Conservation (phyloP, 2,329 filamentous ascomycete species). For the Fusarium praegraminearum region DNA sequence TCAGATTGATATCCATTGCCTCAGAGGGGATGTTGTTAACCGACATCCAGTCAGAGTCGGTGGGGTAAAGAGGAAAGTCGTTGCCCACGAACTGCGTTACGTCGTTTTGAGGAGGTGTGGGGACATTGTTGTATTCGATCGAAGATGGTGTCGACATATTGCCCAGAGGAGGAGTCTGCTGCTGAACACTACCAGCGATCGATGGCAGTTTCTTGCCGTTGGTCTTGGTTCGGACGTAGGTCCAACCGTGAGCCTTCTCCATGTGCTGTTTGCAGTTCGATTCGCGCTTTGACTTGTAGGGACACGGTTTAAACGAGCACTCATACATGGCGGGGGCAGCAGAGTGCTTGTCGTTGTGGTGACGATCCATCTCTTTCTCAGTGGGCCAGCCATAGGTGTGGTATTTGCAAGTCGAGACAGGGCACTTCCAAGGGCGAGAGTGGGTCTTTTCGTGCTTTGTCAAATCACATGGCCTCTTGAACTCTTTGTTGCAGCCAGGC, state of each 20-base stretch:
- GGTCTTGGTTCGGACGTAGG: conserved; percentile 92
- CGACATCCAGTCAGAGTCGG: conserved; percentile 60
- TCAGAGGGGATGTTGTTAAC: conserved; percentile 50
- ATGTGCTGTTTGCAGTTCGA: conserved; percentile 99
- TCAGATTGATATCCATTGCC: conserved; percentile 57
- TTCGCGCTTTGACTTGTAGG: conserved; percentile 94
- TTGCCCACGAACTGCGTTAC: conserved; percentile 51
- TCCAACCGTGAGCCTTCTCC: conserved; percentile 95
- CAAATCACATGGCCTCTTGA: conserved; percentile 96
- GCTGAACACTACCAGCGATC: conserved; percentile 61
- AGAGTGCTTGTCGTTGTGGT: conserved; percentile 96
- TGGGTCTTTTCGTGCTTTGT: conserved; percentile 99
- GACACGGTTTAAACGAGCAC: conserved; percentile 85
- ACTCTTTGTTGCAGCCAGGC: conserved; percentile 85
- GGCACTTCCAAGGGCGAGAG: conserved; percentile 95
- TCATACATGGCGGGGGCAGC: conserved; percentile 81
- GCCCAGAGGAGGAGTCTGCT: conserved; percentile 70
- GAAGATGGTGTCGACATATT: conserved; percentile 72
- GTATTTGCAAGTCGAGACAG: conserved; percentile 86
- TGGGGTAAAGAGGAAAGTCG: conserved; percentile 64
- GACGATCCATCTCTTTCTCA: conserved; percentile 96
- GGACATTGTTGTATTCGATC: conserved; percentile 63
- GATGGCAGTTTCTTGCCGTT: conserved; percentile 75
- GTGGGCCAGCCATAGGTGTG: conserved; percentile 92
- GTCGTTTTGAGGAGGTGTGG: conserved; percentile 68